A percentile compares a stretch with the other conserved stretches of the same genome.
These are phyloP conservation scores for Colletotrichum sp. DNA, from an alignment of 2,329 filamentous ascomycete species.

Conservation along the genomic window DNA sequence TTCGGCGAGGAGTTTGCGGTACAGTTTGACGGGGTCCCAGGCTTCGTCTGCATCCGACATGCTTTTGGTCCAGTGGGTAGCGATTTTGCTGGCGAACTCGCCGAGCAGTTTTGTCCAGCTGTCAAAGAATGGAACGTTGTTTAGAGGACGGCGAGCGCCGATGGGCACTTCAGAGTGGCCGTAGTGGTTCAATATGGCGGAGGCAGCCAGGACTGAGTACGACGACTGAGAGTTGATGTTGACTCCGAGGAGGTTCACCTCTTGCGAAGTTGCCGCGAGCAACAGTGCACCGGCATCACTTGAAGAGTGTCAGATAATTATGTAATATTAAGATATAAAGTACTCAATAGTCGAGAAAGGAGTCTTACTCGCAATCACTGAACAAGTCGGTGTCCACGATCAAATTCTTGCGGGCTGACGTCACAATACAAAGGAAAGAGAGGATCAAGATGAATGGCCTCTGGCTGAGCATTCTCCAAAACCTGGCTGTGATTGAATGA, in stretches of 20 bases:
- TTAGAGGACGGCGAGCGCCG: conserved; percentile 42
- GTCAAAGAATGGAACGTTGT: conserved; percentile 49
- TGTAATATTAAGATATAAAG: background rate
- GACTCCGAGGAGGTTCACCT: conserved; percentile 42
- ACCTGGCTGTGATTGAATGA: fast-evolving
- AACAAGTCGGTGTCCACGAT: conserved; percentile 53
- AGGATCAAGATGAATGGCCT: background rate
- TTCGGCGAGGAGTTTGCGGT: conserved; percentile 45
- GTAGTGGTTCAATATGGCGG: conserved; percentile 45
- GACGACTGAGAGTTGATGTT: conserved; percentile 45
- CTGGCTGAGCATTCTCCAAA: background rate
- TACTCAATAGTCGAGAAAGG: background rate
- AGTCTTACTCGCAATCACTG: conserved; percentile 48
- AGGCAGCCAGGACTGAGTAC: conserved; percentile 45
- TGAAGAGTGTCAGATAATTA: background rate
- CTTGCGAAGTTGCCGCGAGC: conserved; percentile 40
- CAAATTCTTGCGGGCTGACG: conserved; percentile 34
- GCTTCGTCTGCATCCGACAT: conserved; percentile 38
- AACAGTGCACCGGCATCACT: conserved; percentile 47
- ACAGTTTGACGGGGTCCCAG: conserved; percentile 47
- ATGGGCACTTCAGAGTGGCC: conserved; percentile 38
- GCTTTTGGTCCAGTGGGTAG: conserved; percentile 44
- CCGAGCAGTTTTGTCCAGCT: conserved; percentile 38
- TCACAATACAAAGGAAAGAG: background rate
- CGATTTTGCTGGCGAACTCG: conserved; percentile 52